Evolutionary conservation across 257 asterid species (phyloP).

Genomic region (Thymus mandschuricus): DNA sequence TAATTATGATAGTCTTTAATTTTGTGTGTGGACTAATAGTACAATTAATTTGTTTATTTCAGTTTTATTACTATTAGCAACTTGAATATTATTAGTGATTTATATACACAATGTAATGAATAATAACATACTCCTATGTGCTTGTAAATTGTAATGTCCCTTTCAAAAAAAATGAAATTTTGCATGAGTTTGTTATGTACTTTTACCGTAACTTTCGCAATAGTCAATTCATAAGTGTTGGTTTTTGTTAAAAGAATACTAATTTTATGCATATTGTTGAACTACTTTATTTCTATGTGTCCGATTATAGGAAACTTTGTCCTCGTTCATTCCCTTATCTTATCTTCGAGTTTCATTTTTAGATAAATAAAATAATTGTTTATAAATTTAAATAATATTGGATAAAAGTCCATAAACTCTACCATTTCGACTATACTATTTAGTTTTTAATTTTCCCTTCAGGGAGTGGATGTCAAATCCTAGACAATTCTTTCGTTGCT

Average conservation of each 20-base stretch:
- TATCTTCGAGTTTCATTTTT: not conserved
- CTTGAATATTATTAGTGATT: no score
- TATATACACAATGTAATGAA: no score
- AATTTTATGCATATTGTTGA: conserved; percentile 15
- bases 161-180: conserved; percentile 17
- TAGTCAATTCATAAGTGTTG: conserved; percentile 19
- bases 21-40: no score
- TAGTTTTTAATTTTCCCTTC: no score
- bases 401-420: no score
- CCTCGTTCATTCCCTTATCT: not conserved
- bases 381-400: not conserved
- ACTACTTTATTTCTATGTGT: conserved; percentile 18
- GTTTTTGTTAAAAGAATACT: not conserved
- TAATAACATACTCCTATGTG: no score
- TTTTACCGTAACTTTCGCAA: not conserved
- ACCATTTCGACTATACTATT: no score
- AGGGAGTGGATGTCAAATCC: no score
- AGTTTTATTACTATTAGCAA: no score
- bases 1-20: no score
- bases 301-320: not conserved
- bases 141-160: conserved; percentile 22
- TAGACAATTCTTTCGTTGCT: no score
- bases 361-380: not conserved
- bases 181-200: not conserved
- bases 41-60: not conserved